Evolutionary conservation across 345 rosid species (phyloP).

Genomic region (Trapa incisa): DNA sequence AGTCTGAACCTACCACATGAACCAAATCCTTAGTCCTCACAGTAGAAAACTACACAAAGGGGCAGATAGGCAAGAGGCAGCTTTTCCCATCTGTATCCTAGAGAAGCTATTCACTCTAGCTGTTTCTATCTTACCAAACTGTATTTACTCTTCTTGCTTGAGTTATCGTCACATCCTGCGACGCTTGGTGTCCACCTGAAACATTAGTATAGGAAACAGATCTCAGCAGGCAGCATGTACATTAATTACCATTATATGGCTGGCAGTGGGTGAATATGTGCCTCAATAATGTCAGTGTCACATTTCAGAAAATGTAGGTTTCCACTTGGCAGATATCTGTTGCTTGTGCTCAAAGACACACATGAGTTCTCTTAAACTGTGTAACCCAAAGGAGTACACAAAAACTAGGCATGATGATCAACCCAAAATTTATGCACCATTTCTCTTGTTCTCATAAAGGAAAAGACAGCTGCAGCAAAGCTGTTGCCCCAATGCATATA

Average conservation of each 20-base stretch:
- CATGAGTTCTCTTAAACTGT: no score
- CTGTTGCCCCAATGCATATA: no score
- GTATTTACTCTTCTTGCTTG: not conserved
- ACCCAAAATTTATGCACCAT: no score
- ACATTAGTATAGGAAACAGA: conserved; percentile 2
- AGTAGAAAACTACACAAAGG: not conserved
- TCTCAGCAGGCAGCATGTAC: not conserved
- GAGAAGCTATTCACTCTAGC: not conserved
- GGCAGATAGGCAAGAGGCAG: not conserved
- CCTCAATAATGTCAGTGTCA: not conserved
- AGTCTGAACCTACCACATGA: not conserved
- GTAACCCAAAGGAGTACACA: no score
- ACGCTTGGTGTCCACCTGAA: conserved; percentile 66
- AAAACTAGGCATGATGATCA: no score
- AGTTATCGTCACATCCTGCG: conserved; percentile 30
- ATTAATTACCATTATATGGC: not conserved
- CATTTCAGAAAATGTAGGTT: not conserved
- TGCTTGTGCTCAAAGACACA: no score
- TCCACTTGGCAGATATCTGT: no score
- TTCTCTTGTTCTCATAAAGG: no score
- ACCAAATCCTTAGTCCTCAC: conserved; percentile 6
- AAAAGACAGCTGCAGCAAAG: no score
- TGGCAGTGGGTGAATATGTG: not conserved
- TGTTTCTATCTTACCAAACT: conserved; percentile 4
- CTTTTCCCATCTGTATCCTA: not conserved